Evolutionary conservation across 331 rosid genomes (phyloP).

Genomic region (Acacia pycnantha): DNA sequence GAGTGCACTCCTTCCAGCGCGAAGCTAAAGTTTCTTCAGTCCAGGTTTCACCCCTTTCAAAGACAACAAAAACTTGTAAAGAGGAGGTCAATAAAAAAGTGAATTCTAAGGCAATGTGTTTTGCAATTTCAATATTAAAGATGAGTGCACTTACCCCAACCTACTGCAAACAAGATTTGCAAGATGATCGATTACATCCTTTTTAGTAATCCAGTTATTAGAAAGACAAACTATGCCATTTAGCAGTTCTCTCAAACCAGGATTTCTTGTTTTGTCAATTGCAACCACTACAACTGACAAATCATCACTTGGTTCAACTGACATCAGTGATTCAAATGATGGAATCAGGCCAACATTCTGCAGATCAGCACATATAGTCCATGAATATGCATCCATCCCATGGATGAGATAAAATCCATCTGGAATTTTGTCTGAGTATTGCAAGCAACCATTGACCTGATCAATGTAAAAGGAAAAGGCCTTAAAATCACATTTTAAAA

Average conservation of each 20-base stretch:
- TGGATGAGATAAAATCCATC: constrained; percentile 59
- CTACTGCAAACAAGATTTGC: constrained; percentile 46
- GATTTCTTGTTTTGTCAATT: constrained; percentile 51
- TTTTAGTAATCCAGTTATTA: constrained; percentile 33
- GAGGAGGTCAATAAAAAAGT: constrained; percentile 14
- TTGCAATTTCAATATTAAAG: background rate
- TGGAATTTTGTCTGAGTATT: constrained; percentile 43
- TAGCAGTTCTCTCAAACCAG: constrained; percentile 47
- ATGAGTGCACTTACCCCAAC: constrained; percentile 47
- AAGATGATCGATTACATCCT: constrained; percentile 40
- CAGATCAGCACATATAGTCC: constrained; percentile 50
- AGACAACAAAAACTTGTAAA: constrained; percentile 17
- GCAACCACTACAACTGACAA: constrained; percentile 41
- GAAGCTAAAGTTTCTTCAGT: constrained; percentile 37
- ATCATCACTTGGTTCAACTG: constrained; percentile 41
- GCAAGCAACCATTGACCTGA: constrained; percentile 61
- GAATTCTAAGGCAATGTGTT: background rate
- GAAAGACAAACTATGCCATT: constrained; percentile 38
- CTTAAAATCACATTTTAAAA: background rate
- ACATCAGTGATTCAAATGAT: constrained; percentile 48
- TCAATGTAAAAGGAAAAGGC: constrained; percentile 18
- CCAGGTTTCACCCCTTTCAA: constrained; percentile 44
- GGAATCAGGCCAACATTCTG: constrained; percentile 46
- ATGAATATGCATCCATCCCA: constrained; percentile 59
- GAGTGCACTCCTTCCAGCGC: constrained; percentile 46